Conservation (phyloP, 768 basidiomycete genomes). For the Rhizopogon vulgaris region DNA sequence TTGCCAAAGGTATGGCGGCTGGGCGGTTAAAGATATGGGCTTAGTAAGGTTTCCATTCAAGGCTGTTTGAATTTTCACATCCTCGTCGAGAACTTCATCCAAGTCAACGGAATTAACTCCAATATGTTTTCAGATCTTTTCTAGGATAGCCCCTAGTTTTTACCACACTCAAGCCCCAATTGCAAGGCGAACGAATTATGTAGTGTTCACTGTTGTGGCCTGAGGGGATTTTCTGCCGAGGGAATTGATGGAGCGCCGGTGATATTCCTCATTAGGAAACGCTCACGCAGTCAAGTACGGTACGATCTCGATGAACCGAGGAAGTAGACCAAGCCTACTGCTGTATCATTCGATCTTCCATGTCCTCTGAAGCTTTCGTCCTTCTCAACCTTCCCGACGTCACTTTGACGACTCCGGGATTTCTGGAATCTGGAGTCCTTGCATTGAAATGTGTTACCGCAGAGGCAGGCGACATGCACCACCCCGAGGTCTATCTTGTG, state of each 20-base stretch:
- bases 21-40: not conserved
- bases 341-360: not conserved
- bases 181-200: no score
- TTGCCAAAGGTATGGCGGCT: not conserved
- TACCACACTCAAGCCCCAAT: no score
- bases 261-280: not conserved
- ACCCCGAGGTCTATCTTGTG: conserved; percentile 58
- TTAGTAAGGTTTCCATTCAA: not conserved
- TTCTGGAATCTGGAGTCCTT: conserved; percentile 37
- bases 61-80: no score
- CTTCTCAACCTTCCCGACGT: conserved; percentile 48
- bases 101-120: no score
- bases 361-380: conserved; percentile 42
- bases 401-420: conserved; percentile 30
- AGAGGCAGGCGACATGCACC: conserved; percentile 20
- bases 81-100: no score
- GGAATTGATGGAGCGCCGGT: not conserved
- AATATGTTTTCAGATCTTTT: no score
- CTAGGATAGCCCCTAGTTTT: no score
- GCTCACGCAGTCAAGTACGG: no score
- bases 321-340: no score
- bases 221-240: no score
- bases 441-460: conserved; percentile 54
- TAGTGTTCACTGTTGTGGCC: no score
- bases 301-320: no score